Evolutionary conservation across 164 flowering plant genomes (phyloP), one percentile per base, ranked within the genome.

Genomic region (Umbilicus rupestris): DNA sequence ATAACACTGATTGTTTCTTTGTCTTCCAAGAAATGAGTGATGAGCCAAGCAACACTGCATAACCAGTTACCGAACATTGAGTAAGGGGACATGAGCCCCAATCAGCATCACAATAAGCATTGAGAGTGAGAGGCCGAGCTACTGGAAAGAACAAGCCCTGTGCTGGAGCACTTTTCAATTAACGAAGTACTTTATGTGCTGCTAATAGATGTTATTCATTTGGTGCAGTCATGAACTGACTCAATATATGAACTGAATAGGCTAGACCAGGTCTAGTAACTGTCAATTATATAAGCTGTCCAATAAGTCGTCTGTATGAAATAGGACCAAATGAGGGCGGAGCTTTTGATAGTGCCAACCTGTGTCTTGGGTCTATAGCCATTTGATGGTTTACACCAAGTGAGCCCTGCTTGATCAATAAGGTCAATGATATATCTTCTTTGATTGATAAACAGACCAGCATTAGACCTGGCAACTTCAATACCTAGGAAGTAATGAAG

Each of bases 21-120:
- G 41, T 46, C 5, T 66, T 66, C 42, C n/a, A n/a, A n/a, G n/a
- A n/a, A n/a, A n/a, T n/a, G n/a, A 58, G 30, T 66, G 68, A 66
- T 12, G 37, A 17, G 3, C 68, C 59, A 47, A 66, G 60, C 2
- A 46, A 45, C 3, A 66, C 9, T 7, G 1, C 45, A 66, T 66
- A 66, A 6, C 62, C 62, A 19, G 31, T 49, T 2, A 66, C 39
- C 1, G 42, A 66, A 1, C 68, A 0, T 2, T 39, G n/a, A 30
- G 60, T 66, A 15, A 47, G 26, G 1, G 60, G 26, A 47, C n/a
- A 66, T 29, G 59, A 0, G 33, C 16, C 68, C 44, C 22, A 66
- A 19, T 66, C 68, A 7, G 58, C 59, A 46, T 66, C 68, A 47
- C 60, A 66, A 66, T 26, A 66, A 0, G 41, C 68, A 5, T 0